Evolutionary conservation across 805 yeast species (phyloP), one percentile per base, ranked within the genome.

Genomic region (Starmerella cellae): DNA sequence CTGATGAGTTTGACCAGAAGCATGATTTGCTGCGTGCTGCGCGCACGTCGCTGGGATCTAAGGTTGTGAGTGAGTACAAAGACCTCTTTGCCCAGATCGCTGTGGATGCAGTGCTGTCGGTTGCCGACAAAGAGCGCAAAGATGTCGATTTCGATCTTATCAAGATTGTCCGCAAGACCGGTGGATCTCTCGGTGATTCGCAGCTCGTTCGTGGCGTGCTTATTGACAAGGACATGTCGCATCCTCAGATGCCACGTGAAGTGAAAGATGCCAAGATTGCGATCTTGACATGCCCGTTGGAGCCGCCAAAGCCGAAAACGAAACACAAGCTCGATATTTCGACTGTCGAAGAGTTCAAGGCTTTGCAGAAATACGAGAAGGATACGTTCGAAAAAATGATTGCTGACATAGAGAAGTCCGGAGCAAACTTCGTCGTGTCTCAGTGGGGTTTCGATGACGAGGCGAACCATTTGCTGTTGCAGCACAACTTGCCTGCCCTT

Each of bases 371-470:
- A 40, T 91, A 91, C 62, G 99, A 91, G 68, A 88, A 80, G 54
- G 77, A 79, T 50, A 85, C 84, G 61, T 91, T 91, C 60, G 73
- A 70, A 59, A 84, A 82, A 60, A 91, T 91, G 98, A 85, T 91
- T 46, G 70, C 78, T 46, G 66, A 70, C 49, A 93, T 91, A 42
- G 87, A 91, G 64, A 74, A 71, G 21, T 71, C 94, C 0, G 97
- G 97, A 33, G 97, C 98, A 23, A 88, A 87, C 61, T 74, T 88
- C 43, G 98, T 88, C 40, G 88, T 93, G 31, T 91, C 98, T 66
- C 98, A 88, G 67, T 88, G 98, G 98, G 98, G 98, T 16, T 91
- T 88, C 56, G 98, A 88, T 62, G 98, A 88, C 62, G 98, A 88
- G 68, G 97, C 97, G 33, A 88, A 88, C 65, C 95, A 91, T 63